Percentiles rank a stretch among this genome's conserved stretches.
These are phyloP conservation scores for Phlebiopsis flavidoalba DNA, from an alignment of 768 basidiomycete genomes.

Conservation along the genomic window DNA sequence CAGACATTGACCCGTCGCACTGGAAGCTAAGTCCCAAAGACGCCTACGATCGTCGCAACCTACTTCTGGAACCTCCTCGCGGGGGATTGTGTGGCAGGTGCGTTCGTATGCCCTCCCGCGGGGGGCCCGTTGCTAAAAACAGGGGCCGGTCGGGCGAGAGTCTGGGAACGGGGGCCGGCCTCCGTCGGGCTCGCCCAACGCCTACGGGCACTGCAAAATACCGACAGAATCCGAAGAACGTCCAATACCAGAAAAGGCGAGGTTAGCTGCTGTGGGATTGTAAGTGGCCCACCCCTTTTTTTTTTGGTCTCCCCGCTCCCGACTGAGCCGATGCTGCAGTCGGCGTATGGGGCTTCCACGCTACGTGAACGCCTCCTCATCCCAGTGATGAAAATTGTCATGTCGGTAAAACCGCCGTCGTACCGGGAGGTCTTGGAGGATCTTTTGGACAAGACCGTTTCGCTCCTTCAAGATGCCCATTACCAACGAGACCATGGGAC, in stretches of 20 bases:
- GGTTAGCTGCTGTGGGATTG: conserved; percentile 16
- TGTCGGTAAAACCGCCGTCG: conserved; percentile 54
- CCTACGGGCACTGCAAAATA: conserved; percentile 55
- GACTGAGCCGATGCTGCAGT: conserved; percentile 31
- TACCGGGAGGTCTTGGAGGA: conserved; percentile 44
- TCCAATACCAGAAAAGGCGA: conserved; percentile 25
- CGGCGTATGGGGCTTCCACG: conserved; percentile 53
- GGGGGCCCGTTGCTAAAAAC: conserved; percentile 50
- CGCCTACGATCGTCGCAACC: conserved; percentile 45
- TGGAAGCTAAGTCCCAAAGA: conserved; percentile 48
- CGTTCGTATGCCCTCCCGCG: conserved; percentile 6
- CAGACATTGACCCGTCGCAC: conserved; percentile 45
- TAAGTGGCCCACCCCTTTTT: conserved; percentile 4
- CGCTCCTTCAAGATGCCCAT: conserved; percentile 48
- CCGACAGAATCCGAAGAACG: conserved; percentile 46
- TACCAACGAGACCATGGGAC: conserved; percentile 9
- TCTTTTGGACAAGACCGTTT: conserved; percentile 51
- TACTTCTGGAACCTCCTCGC: conserved; percentile 53
- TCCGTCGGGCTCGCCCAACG: conserved; percentile 50
- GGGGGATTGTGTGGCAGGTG: conserved; percentile 49
- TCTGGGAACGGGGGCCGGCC: conserved; percentile 66
- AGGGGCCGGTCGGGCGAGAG: conserved; percentile 50
- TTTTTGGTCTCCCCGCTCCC: not conserved
- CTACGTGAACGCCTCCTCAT: conserved; percentile 57
- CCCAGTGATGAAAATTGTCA: conserved; percentile 50